Base-by-base conservation (phyloP, 2,329 filamentous ascomycete species). In the Falciphora oryzae region DNA sequence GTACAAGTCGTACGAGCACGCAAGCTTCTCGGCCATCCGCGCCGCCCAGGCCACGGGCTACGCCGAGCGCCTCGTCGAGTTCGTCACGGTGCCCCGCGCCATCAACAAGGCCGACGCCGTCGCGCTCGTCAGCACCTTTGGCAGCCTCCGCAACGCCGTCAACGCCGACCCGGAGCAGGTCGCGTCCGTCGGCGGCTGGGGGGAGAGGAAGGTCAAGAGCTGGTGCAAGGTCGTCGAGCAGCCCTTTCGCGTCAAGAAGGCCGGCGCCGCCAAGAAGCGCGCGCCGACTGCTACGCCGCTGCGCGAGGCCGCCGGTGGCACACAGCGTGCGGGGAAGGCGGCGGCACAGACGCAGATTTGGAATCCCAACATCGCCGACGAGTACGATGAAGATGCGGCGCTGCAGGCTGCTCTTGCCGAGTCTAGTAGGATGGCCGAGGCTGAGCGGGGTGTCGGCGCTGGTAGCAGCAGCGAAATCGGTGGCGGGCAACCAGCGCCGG, bases 91-190 rank as follows among this genome's bases (percentile, higher is more conserved):
- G 2, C 94, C 95, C 3, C 82, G 93, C 65, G 91, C 89, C 67
- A 87, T 99, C 73, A 98, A 98, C 78, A 97, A 97, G 76, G 93
- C 93, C 1, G 95, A 99, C 77, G 93, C 95, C 0, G 87, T 97
- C 13, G 90, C 91, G 32, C 78, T 99, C 62, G 93, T 98, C 50
- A 91, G 91, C 69, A 93, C 92, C 62, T 99, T 98, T 79, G 95
- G 95, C 29, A 96, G 91, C 69, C 78, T 99, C 65, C 87, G 89
- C 69, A 91, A 90, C 53, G 94, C 94, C 0, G 82, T 98, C 66
- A 97, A 97, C 75, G 94, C 93, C 1, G 85, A 90, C 59, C 86
- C 91, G 0, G 95, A 98, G 73, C 91, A 96, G 75, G 84, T 99
- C 50, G 86, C 88, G 18, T 80, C 91, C 67, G 87, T 99, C n/a